These are phyloP conservation scores for Exophiala bonariae DNA, from an alignment of 2,329 filamentous ascomycete species.

Conservation along the genomic window DNA sequence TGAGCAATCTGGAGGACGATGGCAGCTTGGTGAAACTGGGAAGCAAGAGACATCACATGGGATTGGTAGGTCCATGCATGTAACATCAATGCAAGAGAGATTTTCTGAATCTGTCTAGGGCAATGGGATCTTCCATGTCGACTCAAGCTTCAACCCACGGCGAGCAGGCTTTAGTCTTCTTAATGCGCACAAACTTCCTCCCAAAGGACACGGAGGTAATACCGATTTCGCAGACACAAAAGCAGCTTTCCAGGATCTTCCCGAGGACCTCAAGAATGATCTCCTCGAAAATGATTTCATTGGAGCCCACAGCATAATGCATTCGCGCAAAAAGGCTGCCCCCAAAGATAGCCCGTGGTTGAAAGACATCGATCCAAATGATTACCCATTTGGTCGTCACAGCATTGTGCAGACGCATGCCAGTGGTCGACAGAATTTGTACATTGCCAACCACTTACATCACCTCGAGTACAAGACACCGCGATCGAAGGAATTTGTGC, in stretches of 20 bases:
- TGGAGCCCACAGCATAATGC: slow-evolving; percentile 52
- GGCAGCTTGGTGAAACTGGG: slow-evolving; percentile 44
- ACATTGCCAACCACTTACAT: slow-evolving; percentile 55
- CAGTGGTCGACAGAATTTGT: slow-evolving; percentile 51
- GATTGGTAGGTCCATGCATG: slow-evolving; percentile 35
- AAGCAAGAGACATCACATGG: slow-evolving; percentile 42
- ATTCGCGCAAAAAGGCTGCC: slow-evolving; percentile 52
- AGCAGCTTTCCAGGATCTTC: slow-evolving; percentile 51
- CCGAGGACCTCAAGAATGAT: slow-evolving; percentile 34
- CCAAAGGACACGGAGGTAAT: slow-evolving; percentile 47
- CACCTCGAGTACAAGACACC: slow-evolving; percentile 42
- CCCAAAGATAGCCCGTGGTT: slow-evolving; percentile 48
- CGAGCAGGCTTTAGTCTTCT: slow-evolving; percentile 55
- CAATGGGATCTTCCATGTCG: slow-evolving; percentile 56
- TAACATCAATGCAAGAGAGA: neutral
- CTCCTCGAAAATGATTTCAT: slow-evolving; percentile 45
- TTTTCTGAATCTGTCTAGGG: slow-evolving; percentile 31
- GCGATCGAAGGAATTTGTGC: slow-evolving; percentile 8
- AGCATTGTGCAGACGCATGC: slow-evolving; percentile 53
- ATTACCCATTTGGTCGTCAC: slow-evolving; percentile 46
- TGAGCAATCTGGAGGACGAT: slow-evolving; percentile 55
- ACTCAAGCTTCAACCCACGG: slow-evolving; percentile 57
- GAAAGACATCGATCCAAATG: slow-evolving; percentile 42
- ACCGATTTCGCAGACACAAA: slow-evolving; percentile 57
- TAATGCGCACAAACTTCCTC: slow-evolving; percentile 52